A percentile compares a stretch with the other conserved stretches of the same genome.
Conservation (phyloP, 495 filamentous ascomycete species). For the Tuber microsphaerosporum region DNA sequence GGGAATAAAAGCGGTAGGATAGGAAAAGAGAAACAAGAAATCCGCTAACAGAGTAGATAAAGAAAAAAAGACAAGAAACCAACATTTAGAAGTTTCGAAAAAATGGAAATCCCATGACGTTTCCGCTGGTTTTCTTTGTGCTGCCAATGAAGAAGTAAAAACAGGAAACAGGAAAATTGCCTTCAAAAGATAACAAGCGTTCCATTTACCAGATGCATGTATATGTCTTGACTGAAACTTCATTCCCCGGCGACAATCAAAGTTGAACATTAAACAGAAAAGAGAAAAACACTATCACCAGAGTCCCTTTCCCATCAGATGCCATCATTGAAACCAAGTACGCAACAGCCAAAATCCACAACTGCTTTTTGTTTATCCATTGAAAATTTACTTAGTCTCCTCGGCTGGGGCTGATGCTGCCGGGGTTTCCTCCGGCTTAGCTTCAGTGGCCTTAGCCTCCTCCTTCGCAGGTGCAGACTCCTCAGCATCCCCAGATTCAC, state of each 20-base stretch:
- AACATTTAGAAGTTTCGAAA: constrained; percentile 28
- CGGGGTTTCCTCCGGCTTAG: constrained; percentile 45
- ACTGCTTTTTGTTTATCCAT: constrained; percentile 2
- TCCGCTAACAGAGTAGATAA: constrained; percentile 35
- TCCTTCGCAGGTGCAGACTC: constrained; percentile 53
- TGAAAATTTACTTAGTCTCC: constrained; percentile 38
- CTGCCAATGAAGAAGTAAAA: constrained; percentile 27
- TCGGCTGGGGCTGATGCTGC: constrained; percentile 38
- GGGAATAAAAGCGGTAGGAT: constrained; percentile 2
- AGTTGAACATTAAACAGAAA: constrained; percentile 35
- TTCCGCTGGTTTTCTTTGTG: constrained; percentile 37
- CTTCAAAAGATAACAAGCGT: constrained; percentile 35
- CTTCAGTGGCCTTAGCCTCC: constrained; percentile 56
- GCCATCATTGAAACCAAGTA: constrained; percentile 26
- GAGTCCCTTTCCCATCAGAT: constrained; percentile 25
- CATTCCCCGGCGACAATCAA: constrained; percentile 20
- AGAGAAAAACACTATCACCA: constrained; percentile 32
- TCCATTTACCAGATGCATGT: constrained; percentile 33
- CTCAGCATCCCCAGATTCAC: constrained; percentile 80
- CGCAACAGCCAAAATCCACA: constrained; percentile 22
- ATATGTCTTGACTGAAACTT: constrained; percentile 34
- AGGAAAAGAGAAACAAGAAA: constrained; percentile 21
- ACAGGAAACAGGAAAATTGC: constrained; percentile 25
- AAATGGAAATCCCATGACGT: constrained; percentile 7
- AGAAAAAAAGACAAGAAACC: constrained; percentile 30